Evolutionary conservation across 768 basidiomycete species (phyloP), one percentile per base, ranked within the genome.

Genomic region (Butyriboletus loyo): DNA sequence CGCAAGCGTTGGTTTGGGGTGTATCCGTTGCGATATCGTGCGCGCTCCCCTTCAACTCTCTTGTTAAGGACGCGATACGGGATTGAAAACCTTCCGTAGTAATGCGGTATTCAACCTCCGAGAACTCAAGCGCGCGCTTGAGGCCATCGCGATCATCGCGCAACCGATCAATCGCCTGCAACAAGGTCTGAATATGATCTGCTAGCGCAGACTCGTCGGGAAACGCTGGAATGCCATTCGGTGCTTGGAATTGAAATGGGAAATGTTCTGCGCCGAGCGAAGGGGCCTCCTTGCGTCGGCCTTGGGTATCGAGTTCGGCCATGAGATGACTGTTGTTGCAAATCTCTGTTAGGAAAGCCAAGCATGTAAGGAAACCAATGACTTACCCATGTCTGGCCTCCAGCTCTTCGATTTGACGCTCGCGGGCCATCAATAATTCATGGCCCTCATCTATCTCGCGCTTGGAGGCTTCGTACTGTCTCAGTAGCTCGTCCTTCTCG

Each of bases 21-120:
- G 53, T 41, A 28, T 45, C 27, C 13, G 50, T 47, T 3, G 57
- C 50, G 1, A 54, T 35, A 30, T 55, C 36, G 68, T 58, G 44
- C 49, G 69, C 7, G 53, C 37, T 50, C 63, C 55, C 53, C 67
- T 57, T 14, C 52, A 49, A 65, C 54, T 44, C 66, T 56, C 46
- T 52, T 10, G 70, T 58, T 46, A 57, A 66, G 51, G 45, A 69
- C 1, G 73, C 65, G 21, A 86, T 68, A 52, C 78, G 79, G 31
- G 74, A 72, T 60, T 84, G 77, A 43, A 86, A 66, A 0, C 82
- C 78, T 53, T 88, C 79, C 15, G 83, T 76, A 3, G 81, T 72
- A 59, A 88, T 86, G 56, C 73, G 79, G 24, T 82, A 80, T 68
- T 92, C 89, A 3, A 76, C 73, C 56, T 86, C 78, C 49, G 86